phyloP scores from a whole-genome alignment of 75 land plant species.

The Sequoia sempervirens region DNA sequence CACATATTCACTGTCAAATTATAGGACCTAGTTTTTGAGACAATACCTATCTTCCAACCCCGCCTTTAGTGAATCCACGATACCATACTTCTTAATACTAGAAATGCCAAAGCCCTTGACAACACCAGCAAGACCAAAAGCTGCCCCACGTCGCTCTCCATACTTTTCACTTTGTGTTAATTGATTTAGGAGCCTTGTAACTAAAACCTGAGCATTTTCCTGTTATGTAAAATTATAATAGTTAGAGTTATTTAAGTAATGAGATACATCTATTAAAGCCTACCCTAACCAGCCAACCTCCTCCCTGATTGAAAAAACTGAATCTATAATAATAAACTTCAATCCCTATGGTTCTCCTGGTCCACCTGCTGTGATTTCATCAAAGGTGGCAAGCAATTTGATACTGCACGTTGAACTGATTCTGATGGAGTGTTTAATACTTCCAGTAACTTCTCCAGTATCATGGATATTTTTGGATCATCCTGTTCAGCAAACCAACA shows the following conservation, averaged over 20 bases:
- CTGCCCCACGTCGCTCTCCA: conserved; percentile 98
- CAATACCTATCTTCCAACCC: conserved; percentile 79
- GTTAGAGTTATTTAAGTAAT: neutral
- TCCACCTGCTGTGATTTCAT: conserved; percentile 79
- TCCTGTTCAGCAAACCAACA: conserved; percentile 41
- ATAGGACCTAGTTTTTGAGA: neutral
- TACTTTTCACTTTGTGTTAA: conserved; percentile 84
- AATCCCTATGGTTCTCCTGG: neutral
- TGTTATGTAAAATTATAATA: conserved; percentile 18
- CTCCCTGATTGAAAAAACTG: neutral
- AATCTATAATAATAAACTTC: neutral
- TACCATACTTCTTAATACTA: conserved; percentile 68
- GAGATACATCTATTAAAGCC: neutral
- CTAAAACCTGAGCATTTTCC: conserved; percentile 71
- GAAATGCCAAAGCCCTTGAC: conserved; percentile 87
- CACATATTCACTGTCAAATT: conserved; percentile 2
- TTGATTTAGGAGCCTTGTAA: conserved; percentile 60
- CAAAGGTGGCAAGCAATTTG: conserved; percentile 85
- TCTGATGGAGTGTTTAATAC: conserved; percentile 97
- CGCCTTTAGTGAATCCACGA: conserved; percentile 47
- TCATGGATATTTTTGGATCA: conserved; percentile 79
- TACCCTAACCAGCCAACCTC: neutral
- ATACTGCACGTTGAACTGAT: conserved; percentile 96
- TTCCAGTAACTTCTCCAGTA: conserved; percentile 90
- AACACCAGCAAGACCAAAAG: conserved; percentile 97